phyloP scores from a whole-genome alignment of 2,329 filamentous ascomycete species.

The Fusarium torulosum region DNA sequence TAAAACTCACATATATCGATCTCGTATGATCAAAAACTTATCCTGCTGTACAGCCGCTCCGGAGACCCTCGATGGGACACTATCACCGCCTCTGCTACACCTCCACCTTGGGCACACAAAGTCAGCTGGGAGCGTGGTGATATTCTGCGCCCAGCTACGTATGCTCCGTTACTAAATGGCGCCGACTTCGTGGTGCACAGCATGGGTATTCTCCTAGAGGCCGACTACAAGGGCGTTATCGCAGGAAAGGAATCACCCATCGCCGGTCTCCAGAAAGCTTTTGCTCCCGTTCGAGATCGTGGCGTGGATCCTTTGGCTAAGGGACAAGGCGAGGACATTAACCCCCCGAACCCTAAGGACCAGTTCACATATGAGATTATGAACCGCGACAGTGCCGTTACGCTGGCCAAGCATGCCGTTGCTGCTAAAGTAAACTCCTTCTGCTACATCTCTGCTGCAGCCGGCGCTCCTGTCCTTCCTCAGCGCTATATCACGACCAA shows the following conservation, averaged over 20 bases:
- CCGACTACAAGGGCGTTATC: slow-evolving; percentile 95
- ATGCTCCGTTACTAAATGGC: slow-evolving; percentile 78
- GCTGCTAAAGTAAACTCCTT: slow-evolving; percentile 76
- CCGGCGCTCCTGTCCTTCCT: slow-evolving; percentile 86
- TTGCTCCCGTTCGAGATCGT: slow-evolving; percentile 74
- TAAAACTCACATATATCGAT: slow-evolving; percentile 55
- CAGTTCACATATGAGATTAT: slow-evolving; percentile 96
- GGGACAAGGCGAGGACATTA: slow-evolving; percentile 69
- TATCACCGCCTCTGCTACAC: slow-evolving; percentile 76
- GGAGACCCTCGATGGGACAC: slow-evolving; percentile 88
- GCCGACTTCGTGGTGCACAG: slow-evolving; percentile 91
- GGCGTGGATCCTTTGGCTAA: slow-evolving; percentile 78
- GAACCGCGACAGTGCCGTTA: slow-evolving; percentile 91
- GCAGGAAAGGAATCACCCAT: slow-evolving; percentile 87
- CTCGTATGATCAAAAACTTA: slow-evolving; percentile 29
- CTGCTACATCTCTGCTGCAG: slow-evolving; percentile 89
- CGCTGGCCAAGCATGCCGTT: slow-evolving; percentile 81
- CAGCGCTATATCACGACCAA: slow-evolving; percentile 91
- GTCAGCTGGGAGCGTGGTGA: slow-evolving; percentile 92
- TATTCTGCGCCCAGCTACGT: slow-evolving; percentile 84
- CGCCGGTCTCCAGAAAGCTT: slow-evolving; percentile 81
- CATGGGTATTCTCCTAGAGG: slow-evolving; percentile 96
- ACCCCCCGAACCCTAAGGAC: slow-evolving; percentile 74
- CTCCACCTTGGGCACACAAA: slow-evolving; percentile 83
- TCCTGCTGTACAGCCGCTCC: slow-evolving; percentile 74